Conservation (phyloP, 2,329 filamentous ascomycete genomes). For the Diaporthe helianthi region DNA sequence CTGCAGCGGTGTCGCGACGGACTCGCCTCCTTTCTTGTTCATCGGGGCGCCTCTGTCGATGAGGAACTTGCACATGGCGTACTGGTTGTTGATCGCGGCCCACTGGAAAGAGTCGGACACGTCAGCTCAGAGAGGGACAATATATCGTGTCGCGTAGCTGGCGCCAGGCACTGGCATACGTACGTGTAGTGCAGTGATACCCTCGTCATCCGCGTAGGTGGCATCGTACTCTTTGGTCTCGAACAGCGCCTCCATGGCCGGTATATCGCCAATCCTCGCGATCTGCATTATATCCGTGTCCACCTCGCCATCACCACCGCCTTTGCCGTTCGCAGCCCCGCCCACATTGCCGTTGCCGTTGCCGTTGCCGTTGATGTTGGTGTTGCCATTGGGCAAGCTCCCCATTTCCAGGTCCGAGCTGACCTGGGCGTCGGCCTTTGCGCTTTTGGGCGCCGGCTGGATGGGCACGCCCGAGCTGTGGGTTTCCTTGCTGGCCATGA, state of each 20-base stretch:
- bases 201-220: conserved; percentile 85
- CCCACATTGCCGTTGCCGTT: conserved; percentile 48
- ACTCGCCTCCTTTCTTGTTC: conserved; percentile 95
- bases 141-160: conserved; percentile 14
- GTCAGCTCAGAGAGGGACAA: conserved; percentile 10
- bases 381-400: conserved; percentile 50
- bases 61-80: conserved; percentile 95
- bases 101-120: conserved; percentile 64
- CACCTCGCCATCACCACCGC: conserved; percentile 48
- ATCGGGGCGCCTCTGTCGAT: conserved; percentile 85
- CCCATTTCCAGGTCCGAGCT: conserved; percentile 65
- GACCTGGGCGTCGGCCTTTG: conserved; percentile 61
- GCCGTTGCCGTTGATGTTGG: conserved; percentile 52
- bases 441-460: conserved; percentile 63
- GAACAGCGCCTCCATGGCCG: conserved; percentile 87
- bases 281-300: conserved; percentile 89
- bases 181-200: conserved; percentile 97
- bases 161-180: conserved; percentile 59
- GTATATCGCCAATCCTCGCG: conserved; percentile 85
- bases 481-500: conserved; percentile 44
- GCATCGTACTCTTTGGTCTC: conserved; percentile 82
- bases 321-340: conserved; percentile 41
- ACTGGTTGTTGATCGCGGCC: conserved; percentile 99
- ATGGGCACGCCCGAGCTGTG: conserved; percentile 49
- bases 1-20: conserved; percentile 89